phyloP scores from a whole-genome alignment of 768 basidiomycete species.

The Clitopilus hobsonii region DNA sequence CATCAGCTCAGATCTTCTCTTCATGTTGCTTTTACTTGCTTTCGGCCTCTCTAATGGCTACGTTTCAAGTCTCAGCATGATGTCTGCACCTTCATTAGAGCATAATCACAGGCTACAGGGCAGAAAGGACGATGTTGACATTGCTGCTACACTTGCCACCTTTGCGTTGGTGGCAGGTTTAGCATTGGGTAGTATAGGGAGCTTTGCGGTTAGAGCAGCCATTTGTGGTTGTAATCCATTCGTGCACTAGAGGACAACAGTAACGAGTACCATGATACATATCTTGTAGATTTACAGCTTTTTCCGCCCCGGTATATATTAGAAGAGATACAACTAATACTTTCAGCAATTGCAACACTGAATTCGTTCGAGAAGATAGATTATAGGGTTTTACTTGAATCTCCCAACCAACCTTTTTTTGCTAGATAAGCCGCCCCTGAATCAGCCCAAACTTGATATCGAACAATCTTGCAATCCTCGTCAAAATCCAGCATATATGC shows the following conservation, averaged over 20 bases:
- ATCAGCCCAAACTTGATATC: conserved; percentile 68
- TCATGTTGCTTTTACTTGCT: conserved; percentile 64
- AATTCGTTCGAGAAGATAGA: not conserved
- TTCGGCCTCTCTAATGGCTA: conserved; percentile 86
- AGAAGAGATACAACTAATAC: not conserved
- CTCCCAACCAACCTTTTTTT: conserved; percentile 39
- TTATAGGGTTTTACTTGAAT: conserved; percentile 14
- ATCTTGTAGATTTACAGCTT: not conserved
- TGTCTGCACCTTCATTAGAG: conserved; percentile 75
- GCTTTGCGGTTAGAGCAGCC: conserved; percentile 71
- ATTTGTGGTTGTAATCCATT: conserved; percentile 80
- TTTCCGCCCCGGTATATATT: not conserved
- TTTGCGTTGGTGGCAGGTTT: conserved; percentile 80
- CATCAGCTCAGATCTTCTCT: conserved; percentile 74
- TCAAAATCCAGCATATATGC: conserved; percentile 59
- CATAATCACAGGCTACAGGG: conserved; percentile 74
- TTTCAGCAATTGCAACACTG: not conserved
- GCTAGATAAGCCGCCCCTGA: conserved; percentile 62
- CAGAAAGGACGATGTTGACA: conserved; percentile 72
- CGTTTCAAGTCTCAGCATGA: conserved; percentile 73
- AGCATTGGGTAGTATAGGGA: conserved; percentile 68
- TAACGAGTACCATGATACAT: not conserved
- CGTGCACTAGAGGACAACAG: conserved; percentile 13
- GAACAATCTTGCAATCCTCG: conserved; percentile 44
- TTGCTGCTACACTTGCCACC: conserved; percentile 76